These are phyloP conservation scores for Sordariomycetes sp. DNA, from an alignment of 2,329 filamentous ascomycete species.

Conservation along the genomic window DNA sequence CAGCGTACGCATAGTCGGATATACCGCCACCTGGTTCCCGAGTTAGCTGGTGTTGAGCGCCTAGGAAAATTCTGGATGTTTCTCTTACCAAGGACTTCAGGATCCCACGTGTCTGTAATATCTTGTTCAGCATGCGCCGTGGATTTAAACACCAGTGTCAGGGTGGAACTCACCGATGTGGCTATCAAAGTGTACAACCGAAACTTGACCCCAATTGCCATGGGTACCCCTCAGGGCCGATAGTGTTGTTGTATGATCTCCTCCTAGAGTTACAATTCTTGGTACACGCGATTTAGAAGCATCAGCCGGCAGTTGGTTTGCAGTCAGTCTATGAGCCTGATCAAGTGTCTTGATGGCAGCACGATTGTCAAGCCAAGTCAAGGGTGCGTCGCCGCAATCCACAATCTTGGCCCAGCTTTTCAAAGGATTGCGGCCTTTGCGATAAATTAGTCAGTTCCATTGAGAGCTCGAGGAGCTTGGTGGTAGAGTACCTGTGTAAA, in stretches of 20 bases:
- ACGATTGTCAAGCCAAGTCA: constrained; percentile 72
- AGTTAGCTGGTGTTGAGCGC: constrained; percentile 57
- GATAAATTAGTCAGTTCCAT: constrained; percentile 48
- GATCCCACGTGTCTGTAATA: neutral
- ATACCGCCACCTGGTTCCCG: constrained; percentile 42
- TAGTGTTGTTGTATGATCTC: constrained; percentile 60
- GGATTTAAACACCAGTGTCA: constrained; percentile 10
- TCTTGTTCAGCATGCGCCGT: neutral
- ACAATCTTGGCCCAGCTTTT: constrained; percentile 64
- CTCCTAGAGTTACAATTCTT: constrained; percentile 52
- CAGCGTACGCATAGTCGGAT: neutral
- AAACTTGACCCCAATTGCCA: constrained; percentile 48
- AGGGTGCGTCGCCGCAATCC: constrained; percentile 79
- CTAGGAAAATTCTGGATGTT: neutral
- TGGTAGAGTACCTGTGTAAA: constrained; percentile 5
- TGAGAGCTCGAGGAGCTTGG: constrained; percentile 18
- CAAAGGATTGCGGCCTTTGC: constrained; percentile 72
- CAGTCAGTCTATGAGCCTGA: constrained; percentile 54
- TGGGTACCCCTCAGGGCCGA: constrained; percentile 55
- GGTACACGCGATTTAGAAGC: constrained; percentile 8
- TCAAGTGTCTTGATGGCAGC: constrained; percentile 72
- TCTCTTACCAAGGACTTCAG: neutral
- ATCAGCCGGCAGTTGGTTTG: constrained; percentile 25
- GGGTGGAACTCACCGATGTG: constrained; percentile 78
- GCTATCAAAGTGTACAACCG: constrained; percentile 60